Base-by-base conservation (phyloP, 2,329 filamentous ascomycete genomes). In the Pseudocercospora macadamiae region DNA sequence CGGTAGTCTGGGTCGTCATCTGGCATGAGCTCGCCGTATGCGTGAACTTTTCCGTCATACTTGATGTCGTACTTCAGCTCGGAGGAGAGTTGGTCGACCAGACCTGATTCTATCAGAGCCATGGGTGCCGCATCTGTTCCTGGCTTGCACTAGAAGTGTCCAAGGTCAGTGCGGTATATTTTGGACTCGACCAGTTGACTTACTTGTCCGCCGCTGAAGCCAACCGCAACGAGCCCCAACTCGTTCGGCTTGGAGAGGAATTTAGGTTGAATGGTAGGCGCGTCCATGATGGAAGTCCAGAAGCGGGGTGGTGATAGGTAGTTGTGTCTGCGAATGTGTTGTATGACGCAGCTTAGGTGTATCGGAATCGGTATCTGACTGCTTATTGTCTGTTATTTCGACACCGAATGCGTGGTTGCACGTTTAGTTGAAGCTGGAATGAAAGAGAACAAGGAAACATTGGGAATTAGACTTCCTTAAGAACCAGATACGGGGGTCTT, bases 181-280 rank as follows among this genome's bases (percentile, higher is more conserved):
- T 14, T 30, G 30, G 36, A 14, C 21, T 42, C 9, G 19, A 48
- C 47, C 21, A 9, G 14, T 36, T 21, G 19, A 55, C 66, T 48
- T 86, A 95, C 92, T 86, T 97, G 95, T 57, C 95, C 95, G 66
- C 93, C 93, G 54, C 92, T 96, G 81, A 97, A 99, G 63, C 93
- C 93, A 34, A 97, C 95, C 51, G 93, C 92, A 34, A 97, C 91
- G 57, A 99, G 85, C 63, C 93, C 95, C 64, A 99, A 83, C 71
- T 97, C 88, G 71, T 90, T 83, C 28, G 87, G 85, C 72, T 88
- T 83, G 64, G 88, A 82, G 68, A 97, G 88, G 80, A 97, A 97
- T 72, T 89, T 92, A 61, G 85, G 82, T 49, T 79, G 72, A 62
- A 87, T 81, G 5, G 83, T 84, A 3, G 85, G 81, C 28, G 85